A percentile compares a stretch with the other conserved stretches of the same genome.
Evolutionary conservation across 2,329 filamentous ascomycete species (phyloP).

Genomic region (Chaetomium sp.): DNA sequence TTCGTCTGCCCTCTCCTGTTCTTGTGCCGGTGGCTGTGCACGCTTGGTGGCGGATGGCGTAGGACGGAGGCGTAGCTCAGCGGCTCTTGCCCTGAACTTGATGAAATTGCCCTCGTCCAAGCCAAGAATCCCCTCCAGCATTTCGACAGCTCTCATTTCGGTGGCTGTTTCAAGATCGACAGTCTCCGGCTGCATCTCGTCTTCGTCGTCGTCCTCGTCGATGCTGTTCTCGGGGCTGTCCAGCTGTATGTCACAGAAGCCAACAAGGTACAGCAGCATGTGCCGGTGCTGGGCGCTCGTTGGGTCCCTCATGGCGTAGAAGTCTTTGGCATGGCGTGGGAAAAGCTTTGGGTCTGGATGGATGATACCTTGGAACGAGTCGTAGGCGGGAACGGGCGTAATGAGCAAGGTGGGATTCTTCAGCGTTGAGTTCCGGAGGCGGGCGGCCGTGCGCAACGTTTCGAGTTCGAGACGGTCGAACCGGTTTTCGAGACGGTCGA

Average conservation of each 20-base stretch:
- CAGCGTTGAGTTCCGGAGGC: background rate
- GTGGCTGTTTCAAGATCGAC: background rate
- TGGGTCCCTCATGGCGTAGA: background rate
- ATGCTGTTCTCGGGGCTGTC: background rate
- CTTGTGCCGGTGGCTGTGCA: too few relatives aligned
- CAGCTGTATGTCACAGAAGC: background rate
- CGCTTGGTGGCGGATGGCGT: too few relatives aligned
- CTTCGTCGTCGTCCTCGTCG: too few relatives aligned
- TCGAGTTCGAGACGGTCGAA: background rate
- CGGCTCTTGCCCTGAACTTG: background rate
- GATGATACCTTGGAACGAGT: background rate
- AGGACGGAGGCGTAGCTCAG: too few relatives aligned
- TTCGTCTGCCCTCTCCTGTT: background rate
- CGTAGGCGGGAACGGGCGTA: background rate
- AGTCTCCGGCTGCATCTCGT: background rate
- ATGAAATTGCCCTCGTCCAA: background rate
- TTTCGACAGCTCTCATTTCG: background rate
- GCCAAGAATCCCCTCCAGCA: background rate
- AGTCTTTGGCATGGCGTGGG: background rate
- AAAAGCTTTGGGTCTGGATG: background rate
- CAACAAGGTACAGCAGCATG: background rate
- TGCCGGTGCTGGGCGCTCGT: background rate
- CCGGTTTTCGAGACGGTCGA: background rate
- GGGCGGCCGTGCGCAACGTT: background rate
- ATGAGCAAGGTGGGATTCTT: background rate